Evolutionary conservation across 108 stramenopile genomes (phyloP).

Genomic region (Nitzschia putrida): DNA sequence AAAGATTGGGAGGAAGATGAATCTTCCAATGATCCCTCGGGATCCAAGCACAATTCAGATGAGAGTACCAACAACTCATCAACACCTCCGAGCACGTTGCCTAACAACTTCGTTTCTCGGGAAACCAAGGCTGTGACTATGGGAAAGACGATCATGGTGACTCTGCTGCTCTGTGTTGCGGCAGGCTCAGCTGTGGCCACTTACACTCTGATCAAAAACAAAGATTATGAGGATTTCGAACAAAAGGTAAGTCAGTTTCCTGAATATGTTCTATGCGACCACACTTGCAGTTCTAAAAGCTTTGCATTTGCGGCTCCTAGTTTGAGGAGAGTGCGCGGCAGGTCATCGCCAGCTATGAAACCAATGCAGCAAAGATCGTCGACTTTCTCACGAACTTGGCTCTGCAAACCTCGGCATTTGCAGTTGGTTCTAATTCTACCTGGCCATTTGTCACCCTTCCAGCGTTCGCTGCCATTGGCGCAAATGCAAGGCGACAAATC

Average conservation of each 20-base stretch:
- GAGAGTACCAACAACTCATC: background rate
- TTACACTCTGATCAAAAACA: background rate
- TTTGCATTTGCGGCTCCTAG: background rate
- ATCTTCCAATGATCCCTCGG: background rate
- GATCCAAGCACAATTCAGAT: background rate
- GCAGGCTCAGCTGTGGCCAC: background rate
- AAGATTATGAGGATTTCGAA: background rate
- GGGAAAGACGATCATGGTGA: background rate
- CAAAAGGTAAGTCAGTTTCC: background rate
- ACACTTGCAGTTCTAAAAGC: background rate
- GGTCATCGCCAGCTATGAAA: background rate
- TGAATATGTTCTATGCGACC: too few relatives aligned
- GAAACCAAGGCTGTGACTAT: background rate
- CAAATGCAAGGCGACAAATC: background rate
- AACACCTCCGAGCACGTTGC: background rate
- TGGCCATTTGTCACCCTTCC: conserved; percentile 36
- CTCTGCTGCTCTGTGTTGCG: background rate
- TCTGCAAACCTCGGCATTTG: background rate
- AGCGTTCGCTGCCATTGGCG: conserved; percentile 2
- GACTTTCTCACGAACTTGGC: background rate
- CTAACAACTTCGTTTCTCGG: background rate
- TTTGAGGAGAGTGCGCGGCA: background rate
- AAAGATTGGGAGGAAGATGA: too few relatives aligned
- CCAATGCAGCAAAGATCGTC: background rate
- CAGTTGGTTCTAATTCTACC: background rate